Evolutionary conservation across 495 filamentous ascomycete genomes (phyloP).

Genomic region (Talaromyces ruber): DNA sequence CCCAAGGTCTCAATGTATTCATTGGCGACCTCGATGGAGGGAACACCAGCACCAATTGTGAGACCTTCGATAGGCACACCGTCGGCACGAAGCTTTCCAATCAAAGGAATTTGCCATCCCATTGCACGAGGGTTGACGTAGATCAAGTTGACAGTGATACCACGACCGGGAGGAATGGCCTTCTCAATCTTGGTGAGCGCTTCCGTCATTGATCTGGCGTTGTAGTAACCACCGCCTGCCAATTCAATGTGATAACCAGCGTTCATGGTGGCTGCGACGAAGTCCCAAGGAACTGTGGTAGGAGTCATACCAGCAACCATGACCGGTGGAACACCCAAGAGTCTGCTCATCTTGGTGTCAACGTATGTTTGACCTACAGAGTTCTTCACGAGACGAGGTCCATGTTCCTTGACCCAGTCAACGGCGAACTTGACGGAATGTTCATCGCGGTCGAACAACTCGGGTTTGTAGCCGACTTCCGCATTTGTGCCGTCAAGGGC

Average conservation of each 20-base stretch:
- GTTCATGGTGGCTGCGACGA: slow-evolving; percentile 27
- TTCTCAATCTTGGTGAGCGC: slow-evolving; percentile 21
- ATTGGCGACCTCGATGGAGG: slow-evolving; percentile 38
- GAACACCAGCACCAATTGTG: slow-evolving; percentile 42
- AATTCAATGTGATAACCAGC: slow-evolving; percentile 33
- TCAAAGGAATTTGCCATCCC: slow-evolving; percentile 24
- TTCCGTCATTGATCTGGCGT: slow-evolving; percentile 13
- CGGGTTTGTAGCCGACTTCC: slow-evolving; percentile 11
- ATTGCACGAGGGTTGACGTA: slow-evolving; percentile 29
- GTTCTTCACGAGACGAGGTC: slow-evolving; percentile 14
- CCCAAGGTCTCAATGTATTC: slow-evolving; percentile 39
- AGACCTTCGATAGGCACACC: slow-evolving; percentile 27
- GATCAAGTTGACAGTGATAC: slow-evolving; percentile 31
- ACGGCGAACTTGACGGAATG: slow-evolving; percentile 90
- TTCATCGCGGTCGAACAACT: slow-evolving; percentile 66
- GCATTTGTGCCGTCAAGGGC: slow-evolving; percentile 9
- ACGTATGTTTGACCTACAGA: slow-evolving; percentile 9
- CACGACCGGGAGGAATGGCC: slow-evolving; percentile 20
- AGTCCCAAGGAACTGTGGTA: slow-evolving; percentile 29
- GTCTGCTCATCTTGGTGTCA: slow-evolving; percentile 25
- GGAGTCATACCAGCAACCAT: slow-evolving; percentile 39
- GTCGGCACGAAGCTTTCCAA: slow-evolving; percentile 15
- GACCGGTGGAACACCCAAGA: slow-evolving; percentile 27
- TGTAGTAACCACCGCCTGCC: slow-evolving; percentile 27
- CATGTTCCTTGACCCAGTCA: slow-evolving; percentile 91